Evolutionary conservation across 495 filamentous ascomycete species (phyloP).

Genomic region (Astrocystis sublimbata): DNA sequence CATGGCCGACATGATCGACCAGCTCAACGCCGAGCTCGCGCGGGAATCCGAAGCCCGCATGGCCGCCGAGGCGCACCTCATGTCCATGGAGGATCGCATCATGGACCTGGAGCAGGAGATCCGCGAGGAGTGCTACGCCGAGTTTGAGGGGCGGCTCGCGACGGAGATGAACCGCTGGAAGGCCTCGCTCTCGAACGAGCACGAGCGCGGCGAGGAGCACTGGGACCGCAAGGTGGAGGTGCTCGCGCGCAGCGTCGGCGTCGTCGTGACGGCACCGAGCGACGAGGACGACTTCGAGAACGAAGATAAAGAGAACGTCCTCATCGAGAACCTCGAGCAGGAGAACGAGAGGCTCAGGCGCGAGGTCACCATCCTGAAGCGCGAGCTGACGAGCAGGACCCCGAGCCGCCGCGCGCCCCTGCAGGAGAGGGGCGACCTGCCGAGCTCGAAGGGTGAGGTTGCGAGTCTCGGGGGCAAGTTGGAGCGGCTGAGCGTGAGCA

Average conservation of each 20-base stretch:
- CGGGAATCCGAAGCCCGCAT: slow-evolving; percentile 56
- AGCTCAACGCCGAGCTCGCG: slow-evolving; percentile 61
- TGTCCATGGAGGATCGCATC: slow-evolving; percentile 65
- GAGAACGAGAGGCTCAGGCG: slow-evolving; percentile 62
- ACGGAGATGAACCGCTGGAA: slow-evolving; percentile 76
- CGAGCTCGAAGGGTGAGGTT: slow-evolving; percentile 23
- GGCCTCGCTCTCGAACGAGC: slow-evolving; percentile 68
- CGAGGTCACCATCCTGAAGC: slow-evolving; percentile 51
- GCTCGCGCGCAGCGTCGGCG: slow-evolving; percentile 66
- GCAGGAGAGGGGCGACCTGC: slow-evolving; percentile 41
- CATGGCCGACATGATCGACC: slow-evolving; percentile 74
- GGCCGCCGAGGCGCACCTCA: slow-evolving; percentile 59
- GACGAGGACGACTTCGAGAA: slow-evolving; percentile 35
- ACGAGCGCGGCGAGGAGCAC: slow-evolving; percentile 76
- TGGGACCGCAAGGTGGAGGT: slow-evolving; percentile 90
- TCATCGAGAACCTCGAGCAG: slow-evolving; percentile 57
- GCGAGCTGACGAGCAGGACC: slow-evolving; percentile 47
- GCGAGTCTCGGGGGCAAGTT: slow-evolving; percentile 27
- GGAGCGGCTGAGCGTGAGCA: slow-evolving; percentile 30
- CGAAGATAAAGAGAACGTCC: slow-evolving; percentile 53
- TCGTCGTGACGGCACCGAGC: slow-evolving; percentile 23
- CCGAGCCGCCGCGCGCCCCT: slow-evolving; percentile 48
- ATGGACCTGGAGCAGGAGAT: slow-evolving; percentile 77
- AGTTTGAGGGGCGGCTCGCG: slow-evolving; percentile 78
- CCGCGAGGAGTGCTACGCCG: slow-evolving; percentile 83